Evolutionary conservation across 495 filamentous ascomycete species (phyloP).

Genomic region (Penicillium canariense): DNA sequence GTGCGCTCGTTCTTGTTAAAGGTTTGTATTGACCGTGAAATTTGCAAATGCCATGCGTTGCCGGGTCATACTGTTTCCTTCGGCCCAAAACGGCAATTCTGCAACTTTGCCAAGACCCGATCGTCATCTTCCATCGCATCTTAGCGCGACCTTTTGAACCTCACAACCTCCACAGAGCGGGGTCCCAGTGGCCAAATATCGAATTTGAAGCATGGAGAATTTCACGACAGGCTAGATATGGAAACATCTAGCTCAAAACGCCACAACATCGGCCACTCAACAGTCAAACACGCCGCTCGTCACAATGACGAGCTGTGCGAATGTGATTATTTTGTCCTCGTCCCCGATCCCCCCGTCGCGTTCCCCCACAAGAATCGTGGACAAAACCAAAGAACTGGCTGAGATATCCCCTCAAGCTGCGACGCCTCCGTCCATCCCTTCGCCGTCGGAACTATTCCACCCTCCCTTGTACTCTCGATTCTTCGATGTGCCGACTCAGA

Average conservation of each 20-base stretch:
- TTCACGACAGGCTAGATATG: background rate
- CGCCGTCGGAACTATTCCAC: constrained; percentile 36
- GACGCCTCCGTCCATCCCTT: constrained; percentile 34
- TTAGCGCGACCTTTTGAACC: background rate
- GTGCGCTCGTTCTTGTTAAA: background rate
- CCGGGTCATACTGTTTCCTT: constrained; percentile 29
- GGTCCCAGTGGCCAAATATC: background rate
- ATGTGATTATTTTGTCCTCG: constrained; percentile 42
- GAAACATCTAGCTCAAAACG: background rate
- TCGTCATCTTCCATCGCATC: constrained; percentile 15
- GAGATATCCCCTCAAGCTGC: constrained; percentile 16
- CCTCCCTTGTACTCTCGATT: constrained; percentile 29
- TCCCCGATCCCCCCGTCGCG: constrained; percentile 32
- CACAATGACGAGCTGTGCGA: constrained; percentile 32
- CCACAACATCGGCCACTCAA: constrained; percentile 1
- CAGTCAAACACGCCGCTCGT: constrained; percentile 7
- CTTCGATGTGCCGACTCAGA: constrained; percentile 19
- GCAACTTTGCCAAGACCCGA: constrained; percentile 42
- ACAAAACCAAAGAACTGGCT: constrained; percentile 13
- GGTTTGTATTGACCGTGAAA: background rate
- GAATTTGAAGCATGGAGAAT: background rate
- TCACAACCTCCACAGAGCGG: background rate
- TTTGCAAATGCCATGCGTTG: constrained; percentile 31
- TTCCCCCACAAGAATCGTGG: constrained; percentile 16
- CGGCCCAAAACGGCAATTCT: constrained; percentile 34